These are phyloP conservation scores for Fistulina hepatica DNA, from an alignment of 1,284 basidiomycete species.

Conservation along the genomic window DNA sequence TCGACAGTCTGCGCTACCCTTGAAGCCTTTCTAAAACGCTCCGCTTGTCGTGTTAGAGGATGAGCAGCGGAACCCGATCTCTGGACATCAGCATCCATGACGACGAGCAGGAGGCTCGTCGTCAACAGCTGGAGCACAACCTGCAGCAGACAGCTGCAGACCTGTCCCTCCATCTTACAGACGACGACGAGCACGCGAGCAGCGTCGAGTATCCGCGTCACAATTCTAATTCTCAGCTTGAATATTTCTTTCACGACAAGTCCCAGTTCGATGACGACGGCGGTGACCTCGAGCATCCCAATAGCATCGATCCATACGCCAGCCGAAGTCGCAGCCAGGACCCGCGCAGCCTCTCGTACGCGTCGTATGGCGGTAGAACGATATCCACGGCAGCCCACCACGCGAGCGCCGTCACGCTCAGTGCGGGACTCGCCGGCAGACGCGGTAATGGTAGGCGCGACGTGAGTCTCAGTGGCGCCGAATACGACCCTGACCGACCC, in stretches of 20 bases:
- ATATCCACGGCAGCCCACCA: constrained; percentile 79
- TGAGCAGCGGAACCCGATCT: no score
- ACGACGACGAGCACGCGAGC: constrained; percentile 31
- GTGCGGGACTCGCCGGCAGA: constrained; percentile 59
- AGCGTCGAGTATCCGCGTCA: constrained; percentile 62
- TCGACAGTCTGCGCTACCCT: no score
- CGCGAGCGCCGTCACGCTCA: constrained; percentile 77
- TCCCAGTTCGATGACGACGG: constrained; percentile 50
- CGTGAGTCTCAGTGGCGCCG: constrained; percentile 58
- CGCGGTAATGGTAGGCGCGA: constrained; percentile 32
- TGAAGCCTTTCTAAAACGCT: no score
- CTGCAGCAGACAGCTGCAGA: constrained; percentile 63
- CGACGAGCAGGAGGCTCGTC: constrained; percentile 59
- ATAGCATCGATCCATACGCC: constrained; percentile 53
- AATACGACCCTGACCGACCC: constrained; percentile 81
- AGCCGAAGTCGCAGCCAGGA: constrained; percentile 17
- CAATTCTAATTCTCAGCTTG: constrained; percentile 39
- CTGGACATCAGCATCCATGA: constrained; percentile 36
- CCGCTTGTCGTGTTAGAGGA: no score
- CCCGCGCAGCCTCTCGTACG: constrained; percentile 22
- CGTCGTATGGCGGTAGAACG: constrained; percentile 48
- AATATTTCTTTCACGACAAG: constrained; percentile 48
- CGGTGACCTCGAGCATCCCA: no score
- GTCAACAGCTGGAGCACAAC: constrained; percentile 65
- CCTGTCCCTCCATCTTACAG: constrained; percentile 53